Percentiles rank a stretch among this genome's conserved stretches.
phyloP scores from a whole-genome alignment of 2,329 filamentous ascomycete species.

The Chaetomiaceae sp. region DNA sequence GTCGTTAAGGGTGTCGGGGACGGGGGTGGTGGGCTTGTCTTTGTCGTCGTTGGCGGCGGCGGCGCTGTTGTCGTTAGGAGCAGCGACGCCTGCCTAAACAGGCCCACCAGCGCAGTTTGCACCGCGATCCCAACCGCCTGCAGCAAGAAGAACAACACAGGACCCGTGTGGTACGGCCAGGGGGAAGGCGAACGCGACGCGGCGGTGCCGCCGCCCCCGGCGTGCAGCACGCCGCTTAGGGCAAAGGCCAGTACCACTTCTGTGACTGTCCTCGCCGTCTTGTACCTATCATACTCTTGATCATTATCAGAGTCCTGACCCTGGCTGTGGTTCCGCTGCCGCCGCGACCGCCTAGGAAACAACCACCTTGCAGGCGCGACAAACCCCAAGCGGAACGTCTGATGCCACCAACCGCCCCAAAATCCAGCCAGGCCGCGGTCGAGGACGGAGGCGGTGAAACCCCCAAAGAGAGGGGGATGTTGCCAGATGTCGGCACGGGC shows the following conservation, averaged over 20 bases:
- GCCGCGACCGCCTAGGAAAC: constrained; percentile 22
- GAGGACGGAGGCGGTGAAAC: constrained; percentile 45
- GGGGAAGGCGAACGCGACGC: constrained; percentile 36
- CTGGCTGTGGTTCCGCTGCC: no score
- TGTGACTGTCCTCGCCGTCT: constrained; percentile 17
- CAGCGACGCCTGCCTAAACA: no score
- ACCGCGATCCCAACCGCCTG: constrained; percentile 61
- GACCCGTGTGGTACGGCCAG: constrained; percentile 42
- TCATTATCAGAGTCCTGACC: no score
- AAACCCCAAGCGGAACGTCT: constrained; percentile 75
- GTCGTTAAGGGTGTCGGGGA: no score
- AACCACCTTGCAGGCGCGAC: constrained; percentile 53
- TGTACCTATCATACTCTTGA: no score
- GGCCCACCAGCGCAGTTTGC: constrained; percentile 49
- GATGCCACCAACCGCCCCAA: constrained; percentile 90
- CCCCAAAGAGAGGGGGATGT: constrained; percentile 53
- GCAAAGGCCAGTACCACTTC: constrained; percentile 50
- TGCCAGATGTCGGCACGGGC: constrained; percentile 46
- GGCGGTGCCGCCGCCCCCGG: constrained; percentile 61
- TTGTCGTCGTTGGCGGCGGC: no score
- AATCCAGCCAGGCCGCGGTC: constrained; percentile 71
- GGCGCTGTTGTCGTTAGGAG: no score
- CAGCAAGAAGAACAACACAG: constrained; percentile 65
- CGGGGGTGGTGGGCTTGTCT: no score
- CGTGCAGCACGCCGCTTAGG: constrained; percentile 66